Evolutionary conservation across 1,139 yeast genomes (phyloP).

Genomic region (Candida neerlandica): DNA sequence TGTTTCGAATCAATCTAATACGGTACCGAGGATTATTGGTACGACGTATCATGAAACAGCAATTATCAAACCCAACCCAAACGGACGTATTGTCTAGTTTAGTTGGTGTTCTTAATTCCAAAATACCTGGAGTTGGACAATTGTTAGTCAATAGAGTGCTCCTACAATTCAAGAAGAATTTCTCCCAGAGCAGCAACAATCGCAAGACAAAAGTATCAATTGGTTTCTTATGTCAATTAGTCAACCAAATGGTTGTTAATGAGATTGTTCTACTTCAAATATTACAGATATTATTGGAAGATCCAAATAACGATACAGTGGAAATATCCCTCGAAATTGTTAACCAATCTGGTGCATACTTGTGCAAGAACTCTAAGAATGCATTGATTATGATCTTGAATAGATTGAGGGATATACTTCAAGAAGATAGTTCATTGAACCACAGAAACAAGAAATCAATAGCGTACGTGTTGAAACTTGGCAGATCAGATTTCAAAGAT

Average conservation of each 20-base stretch:
- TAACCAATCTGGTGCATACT: constrained; percentile 24
- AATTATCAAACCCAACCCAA: constrained; percentile 38
- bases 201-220: constrained; percentile 42
- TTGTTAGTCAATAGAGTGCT: constrained; percentile 56
- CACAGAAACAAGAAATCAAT: constrained; percentile 51
- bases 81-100: constrained; percentile 61
- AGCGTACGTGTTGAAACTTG: constrained; percentile 52
- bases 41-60: constrained; percentile 59
- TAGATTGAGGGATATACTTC: constrained; percentile 59
- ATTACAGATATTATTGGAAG: constrained; percentile 55
- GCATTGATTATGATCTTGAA: constrained; percentile 58
- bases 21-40: constrained; percentile 65
- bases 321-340: constrained; percentile 29
- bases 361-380: constrained; percentile 23
- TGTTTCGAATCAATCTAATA: constrained; percentile 56
- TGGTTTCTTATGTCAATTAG: constrained; percentile 61
- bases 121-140: constrained; percentile 71
- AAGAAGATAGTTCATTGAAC: constrained; percentile 49
- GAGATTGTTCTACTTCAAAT: constrained; percentile 68
- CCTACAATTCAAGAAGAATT: constrained; percentile 60
- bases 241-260: constrained; percentile 65
- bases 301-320: constrained; percentile 51
- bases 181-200: constrained; percentile 47
- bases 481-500: constrained; percentile 51
- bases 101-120: constrained; percentile 62